Conservation (phyloP, 352 stramenopile genomes). For the Globisporangium ultimum region DNA sequence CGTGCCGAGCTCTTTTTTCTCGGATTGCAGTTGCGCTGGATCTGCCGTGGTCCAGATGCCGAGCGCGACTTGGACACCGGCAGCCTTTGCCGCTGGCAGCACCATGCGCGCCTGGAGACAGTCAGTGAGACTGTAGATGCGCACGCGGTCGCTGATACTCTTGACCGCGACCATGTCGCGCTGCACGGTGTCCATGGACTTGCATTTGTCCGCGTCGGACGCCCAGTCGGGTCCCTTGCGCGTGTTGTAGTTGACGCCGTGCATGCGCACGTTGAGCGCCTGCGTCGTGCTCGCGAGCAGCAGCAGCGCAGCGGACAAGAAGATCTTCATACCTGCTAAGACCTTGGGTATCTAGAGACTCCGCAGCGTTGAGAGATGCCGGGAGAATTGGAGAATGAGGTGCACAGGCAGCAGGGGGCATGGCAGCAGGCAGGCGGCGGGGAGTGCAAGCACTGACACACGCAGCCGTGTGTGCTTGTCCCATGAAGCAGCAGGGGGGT, state of each 20-base stretch:
- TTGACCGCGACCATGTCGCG: slow-evolving; percentile 55
- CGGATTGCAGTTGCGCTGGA: slow-evolving; percentile 33
- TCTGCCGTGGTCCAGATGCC: slow-evolving; percentile 57
- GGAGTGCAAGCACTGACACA: too few relatives aligned
- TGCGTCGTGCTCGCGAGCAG: slow-evolving; percentile 15
- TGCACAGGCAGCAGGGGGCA: too few relatives aligned
- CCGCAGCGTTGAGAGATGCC: neutral
- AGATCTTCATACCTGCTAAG: slow-evolving; percentile 12
- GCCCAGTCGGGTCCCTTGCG: slow-evolving; percentile 56
- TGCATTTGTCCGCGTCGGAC: slow-evolving; percentile 35
- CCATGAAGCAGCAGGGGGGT: neutral
- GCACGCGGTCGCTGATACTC: slow-evolving; percentile 43
- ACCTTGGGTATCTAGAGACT: neutral
- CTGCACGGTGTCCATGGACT: slow-evolving; percentile 35
- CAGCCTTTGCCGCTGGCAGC: slow-evolving; percentile 38
- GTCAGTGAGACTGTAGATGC: slow-evolving; percentile 66
- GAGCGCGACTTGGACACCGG: slow-evolving; percentile 49
- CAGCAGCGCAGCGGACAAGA: slow-evolving; percentile 11
- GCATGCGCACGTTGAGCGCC: slow-evolving; percentile 50
- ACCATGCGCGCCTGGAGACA: slow-evolving; percentile 46
- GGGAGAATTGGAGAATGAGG: slow-evolving; percentile 16
- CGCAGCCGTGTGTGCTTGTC: neutral
- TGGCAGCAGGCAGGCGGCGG: too few relatives aligned
- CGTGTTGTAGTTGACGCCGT: slow-evolving; percentile 78
- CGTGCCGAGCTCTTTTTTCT: slow-evolving; percentile 39